phyloP scores from a whole-genome alignment of 2,329 filamentous ascomycete genomes.

The Alternaria dauci region DNA sequence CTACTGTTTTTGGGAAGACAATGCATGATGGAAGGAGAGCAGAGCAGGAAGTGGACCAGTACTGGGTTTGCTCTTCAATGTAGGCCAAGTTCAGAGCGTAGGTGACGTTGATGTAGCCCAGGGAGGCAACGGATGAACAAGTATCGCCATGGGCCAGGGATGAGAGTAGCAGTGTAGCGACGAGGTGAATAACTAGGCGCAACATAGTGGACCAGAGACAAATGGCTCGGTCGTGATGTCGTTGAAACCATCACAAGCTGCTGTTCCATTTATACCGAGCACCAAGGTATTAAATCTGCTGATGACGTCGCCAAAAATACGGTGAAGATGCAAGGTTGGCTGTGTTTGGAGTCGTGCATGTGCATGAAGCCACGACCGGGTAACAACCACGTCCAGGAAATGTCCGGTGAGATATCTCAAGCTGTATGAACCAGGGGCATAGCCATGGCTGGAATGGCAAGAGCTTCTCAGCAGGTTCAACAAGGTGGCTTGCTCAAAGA shows the following conservation, averaged over 20 bases:
- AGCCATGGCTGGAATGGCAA: too few species aligned
- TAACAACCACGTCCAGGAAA: too few species aligned
- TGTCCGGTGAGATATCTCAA: not conserved
- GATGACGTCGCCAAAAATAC: not conserved
- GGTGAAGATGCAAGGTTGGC: not conserved
- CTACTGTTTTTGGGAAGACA: slow-evolving; percentile 50
- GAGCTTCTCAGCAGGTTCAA: not conserved
- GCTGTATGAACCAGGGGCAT: not conserved
- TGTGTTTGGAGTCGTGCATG: not conserved
- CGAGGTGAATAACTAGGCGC: not conserved
- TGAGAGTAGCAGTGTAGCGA: slow-evolving; percentile 10
- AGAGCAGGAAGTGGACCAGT: slow-evolving; percentile 44
- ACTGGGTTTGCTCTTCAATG: slow-evolving; percentile 41
- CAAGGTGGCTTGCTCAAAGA: not conserved
- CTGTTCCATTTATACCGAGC: not conserved
- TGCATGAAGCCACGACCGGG: not conserved
- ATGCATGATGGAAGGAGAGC: slow-evolving; percentile 45
- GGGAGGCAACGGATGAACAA: slow-evolving; percentile 31
- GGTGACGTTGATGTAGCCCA: slow-evolving; percentile 35
- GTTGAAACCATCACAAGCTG: not conserved
- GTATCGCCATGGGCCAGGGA: slow-evolving; percentile 23
- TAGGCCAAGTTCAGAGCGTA: slow-evolving; percentile 31
- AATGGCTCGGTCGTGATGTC: not conserved
- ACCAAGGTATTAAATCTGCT: not conserved
- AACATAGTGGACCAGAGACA: slow-evolving; percentile 4